Evolutionary conservation across 2,329 filamentous ascomycete species (phyloP).

Genomic region (Fusarium devonianum): DNA sequence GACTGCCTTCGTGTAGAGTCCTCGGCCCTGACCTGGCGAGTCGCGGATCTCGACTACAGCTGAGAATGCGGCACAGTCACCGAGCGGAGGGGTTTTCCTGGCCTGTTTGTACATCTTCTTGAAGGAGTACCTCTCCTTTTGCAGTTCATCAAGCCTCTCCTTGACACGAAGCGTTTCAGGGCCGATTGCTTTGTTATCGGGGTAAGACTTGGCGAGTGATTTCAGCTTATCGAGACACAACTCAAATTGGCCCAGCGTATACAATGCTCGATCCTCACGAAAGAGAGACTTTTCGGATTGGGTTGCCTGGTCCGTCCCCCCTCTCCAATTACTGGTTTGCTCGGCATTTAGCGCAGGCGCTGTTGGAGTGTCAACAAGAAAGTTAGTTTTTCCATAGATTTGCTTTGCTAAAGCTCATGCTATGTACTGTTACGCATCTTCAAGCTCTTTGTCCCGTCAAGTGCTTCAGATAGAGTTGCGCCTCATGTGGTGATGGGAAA

Average conservation of each 20-base stretch:
- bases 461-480: too few relatives aligned
- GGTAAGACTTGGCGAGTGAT: conserved; percentile 44
- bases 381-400: too few relatives aligned
- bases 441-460: too few relatives aligned
- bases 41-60: conserved; percentile 50
- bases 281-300: conserved; percentile 54
- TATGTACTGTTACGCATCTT: too few relatives aligned
- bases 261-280: conserved; percentile 54
- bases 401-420: too few relatives aligned
- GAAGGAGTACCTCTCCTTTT: conserved; percentile 51
- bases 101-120: conserved; percentile 48
- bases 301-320: neutral
- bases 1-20: conserved; percentile 58
- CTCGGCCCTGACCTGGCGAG: conserved; percentile 53
- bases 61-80: conserved; percentile 58
- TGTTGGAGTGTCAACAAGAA: too few relatives aligned
- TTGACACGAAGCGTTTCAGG: conserved; percentile 42
- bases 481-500: too few relatives aligned
- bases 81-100: conserved; percentile 45
- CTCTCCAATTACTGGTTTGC: too few relatives aligned
- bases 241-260: conserved; percentile 50
- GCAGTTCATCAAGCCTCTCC: conserved; percentile 48
- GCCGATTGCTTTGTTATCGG: conserved; percentile 44
- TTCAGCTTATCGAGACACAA: conserved; percentile 47
- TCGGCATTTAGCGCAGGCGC: too few relatives aligned